A percentile compares a stretch with the other conserved stretches of the same genome.
These are phyloP conservation scores for Knoxdaviesia capensis DNA, from an alignment of 2,329 filamentous ascomycete species.

Conservation along the genomic window DNA sequence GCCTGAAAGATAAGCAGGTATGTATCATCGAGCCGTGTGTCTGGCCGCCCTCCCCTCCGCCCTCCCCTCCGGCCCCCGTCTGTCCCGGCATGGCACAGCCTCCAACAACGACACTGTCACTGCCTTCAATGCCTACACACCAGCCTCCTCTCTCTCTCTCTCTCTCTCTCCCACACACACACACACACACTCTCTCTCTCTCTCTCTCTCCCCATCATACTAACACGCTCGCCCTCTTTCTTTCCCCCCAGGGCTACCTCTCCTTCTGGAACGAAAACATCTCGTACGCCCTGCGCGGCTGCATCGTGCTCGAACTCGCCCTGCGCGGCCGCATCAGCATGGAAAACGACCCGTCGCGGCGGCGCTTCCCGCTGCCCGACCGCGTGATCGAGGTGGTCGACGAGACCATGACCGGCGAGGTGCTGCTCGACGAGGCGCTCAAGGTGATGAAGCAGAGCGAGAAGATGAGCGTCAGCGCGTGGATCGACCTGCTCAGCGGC, in stretches of 20 bases:
- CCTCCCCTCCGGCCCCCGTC: no score
- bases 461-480: slow-evolving; percentile 98
- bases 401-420: slow-evolving; percentile 89
- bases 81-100: no score
- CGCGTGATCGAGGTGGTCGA: slow-evolving; percentile 93
- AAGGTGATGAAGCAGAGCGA: slow-evolving; percentile 99
- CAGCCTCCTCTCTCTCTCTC: neutral
- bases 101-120: no score
- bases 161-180: no score
- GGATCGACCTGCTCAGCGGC: slow-evolving; percentile 99
- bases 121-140: no score
- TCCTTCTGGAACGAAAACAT: slow-evolving; percentile 99
- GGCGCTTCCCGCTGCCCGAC: slow-evolving; percentile 83
- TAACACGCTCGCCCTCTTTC: neutral
- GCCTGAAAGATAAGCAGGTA: slow-evolving; percentile 97
- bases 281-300: slow-evolving; percentile 89
- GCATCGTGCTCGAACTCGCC: slow-evolving; percentile 93
- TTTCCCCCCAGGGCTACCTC: slow-evolving; percentile 92
- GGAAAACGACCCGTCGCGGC: slow-evolving; percentile 85
- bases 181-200: no score
- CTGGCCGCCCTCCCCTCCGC: neutral
- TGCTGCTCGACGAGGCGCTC: slow-evolving; percentile 86
- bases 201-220: neutral
- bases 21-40: no score
- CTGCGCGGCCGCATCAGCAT: slow-evolving; percentile 94